Conservation (phyloP, 176 grass and related monocot genomes). For the Bonia amplexicaulis region DNA sequence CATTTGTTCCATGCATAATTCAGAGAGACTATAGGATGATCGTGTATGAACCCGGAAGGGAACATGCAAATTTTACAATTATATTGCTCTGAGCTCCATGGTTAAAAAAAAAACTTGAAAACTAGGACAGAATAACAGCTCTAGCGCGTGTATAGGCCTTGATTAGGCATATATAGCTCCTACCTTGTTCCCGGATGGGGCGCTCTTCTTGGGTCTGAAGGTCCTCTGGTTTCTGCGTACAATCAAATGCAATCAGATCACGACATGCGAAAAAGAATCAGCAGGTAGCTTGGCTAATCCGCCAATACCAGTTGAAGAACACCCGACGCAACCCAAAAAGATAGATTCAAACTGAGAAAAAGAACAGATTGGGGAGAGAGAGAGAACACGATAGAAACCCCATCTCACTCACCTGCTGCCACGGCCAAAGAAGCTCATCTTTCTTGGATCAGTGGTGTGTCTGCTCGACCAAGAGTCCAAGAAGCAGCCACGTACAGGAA, state of each 20-base stretch:
- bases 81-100: not conserved
- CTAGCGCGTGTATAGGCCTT: not conserved
- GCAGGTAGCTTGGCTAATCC: not conserved
- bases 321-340: not conserved
- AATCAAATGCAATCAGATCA: not conserved
- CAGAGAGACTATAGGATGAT: not conserved
- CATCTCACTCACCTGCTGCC: slow-evolving; percentile 47
- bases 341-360: not conserved
- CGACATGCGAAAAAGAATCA: not conserved
- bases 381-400: not conserved
- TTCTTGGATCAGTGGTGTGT: not conserved
- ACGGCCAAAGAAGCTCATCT: slow-evolving; percentile 73
- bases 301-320: not conserved
- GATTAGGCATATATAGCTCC: not conserved
- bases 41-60: not conserved
- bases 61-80: not conserved
- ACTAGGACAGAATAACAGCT: not conserved
- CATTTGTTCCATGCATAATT: not conserved
- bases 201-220: slow-evolving; percentile 83
- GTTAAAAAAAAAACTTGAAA: not conserved
- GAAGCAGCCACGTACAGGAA: not conserved
- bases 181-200: slow-evolving; percentile 71
- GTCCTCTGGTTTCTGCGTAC: slow-evolving; percentile 78
- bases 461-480: not conserved
- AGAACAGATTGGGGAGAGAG: not conserved